A percentile compares a stretch with the other conserved stretches of the same genome.
phyloP scores from a whole-genome alignment of 2,329 filamentous ascomycete species.

The Aspergillus uvarum region DNA sequence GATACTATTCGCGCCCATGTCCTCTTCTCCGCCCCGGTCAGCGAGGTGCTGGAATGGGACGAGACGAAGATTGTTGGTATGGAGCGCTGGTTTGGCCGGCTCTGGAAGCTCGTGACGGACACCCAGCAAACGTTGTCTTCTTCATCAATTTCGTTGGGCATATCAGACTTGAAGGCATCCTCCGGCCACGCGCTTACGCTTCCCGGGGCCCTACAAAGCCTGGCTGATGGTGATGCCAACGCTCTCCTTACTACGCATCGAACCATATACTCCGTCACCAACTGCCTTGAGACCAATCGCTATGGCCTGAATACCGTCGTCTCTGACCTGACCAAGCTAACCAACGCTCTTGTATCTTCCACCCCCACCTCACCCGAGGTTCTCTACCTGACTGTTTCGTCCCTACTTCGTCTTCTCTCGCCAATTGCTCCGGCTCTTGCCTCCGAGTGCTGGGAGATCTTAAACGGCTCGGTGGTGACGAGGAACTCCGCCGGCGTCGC shows the following conservation, averaged over 20 bases:
- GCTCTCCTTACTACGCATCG: constrained; percentile 68
- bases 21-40: constrained; percentile 82
- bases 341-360: constrained; percentile 63
- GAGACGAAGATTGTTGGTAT: constrained; percentile 78
- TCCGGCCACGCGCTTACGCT: constrained; percentile 27
- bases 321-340: constrained; percentile 78
- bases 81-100: constrained; percentile 72
- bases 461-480: constrained; percentile 41
- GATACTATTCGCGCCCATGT: constrained; percentile 85
- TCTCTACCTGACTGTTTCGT: constrained; percentile 49
- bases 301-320: constrained; percentile 80
- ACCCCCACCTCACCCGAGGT: constrained; percentile 40
- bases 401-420: constrained; percentile 70
- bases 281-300: constrained; percentile 67
- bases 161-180: constrained; percentile 18
- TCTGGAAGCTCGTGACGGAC: constrained; percentile 59
- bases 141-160: constrained; percentile 24
- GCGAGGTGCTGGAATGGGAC: constrained; percentile 84
- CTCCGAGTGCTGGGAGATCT: constrained; percentile 73
- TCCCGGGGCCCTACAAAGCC: constrained; percentile 27
- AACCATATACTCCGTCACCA: constrained; percentile 65
- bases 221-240: constrained; percentile 39
- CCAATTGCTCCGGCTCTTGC: constrained; percentile 78
- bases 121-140: constrained; percentile 27
- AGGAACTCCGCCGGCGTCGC: constrained; percentile 2